Evolutionary conservation across 2,329 filamentous ascomycete genomes (phyloP), one percentile per base, ranked within the genome.

Genomic region (Fusarium verticillioides): DNA sequence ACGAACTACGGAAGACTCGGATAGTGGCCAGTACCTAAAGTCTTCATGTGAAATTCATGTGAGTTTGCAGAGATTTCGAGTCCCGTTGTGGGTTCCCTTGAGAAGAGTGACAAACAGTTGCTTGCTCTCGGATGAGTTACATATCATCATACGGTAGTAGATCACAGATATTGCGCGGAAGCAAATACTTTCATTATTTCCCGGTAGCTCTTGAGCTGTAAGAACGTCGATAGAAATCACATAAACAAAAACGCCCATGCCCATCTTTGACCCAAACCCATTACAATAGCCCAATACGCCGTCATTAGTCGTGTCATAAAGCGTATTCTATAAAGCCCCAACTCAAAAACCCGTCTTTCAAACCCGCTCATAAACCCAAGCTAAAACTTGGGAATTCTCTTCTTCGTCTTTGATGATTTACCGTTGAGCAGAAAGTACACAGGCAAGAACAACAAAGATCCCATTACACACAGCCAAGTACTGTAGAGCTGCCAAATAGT

Each of bases 381-480:
- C 54, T 70, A 73, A 49, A 74, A 59, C 43, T 69, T 72, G 7
- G 69, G 63, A 21, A 61, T 34, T n/a, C 37, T 72, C n/a, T 60
- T 71, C 50, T 50, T 74, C 11, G 72, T 50, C 50, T 63, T 75
- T 0, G 72, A 52, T 1, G 72, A 43, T 7, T 52, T 57, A 1
- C 72, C 61, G 10, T 83, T 83, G 37, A 82, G 30, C 2, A 81
- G 60, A 26, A 80, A 74, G 28, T 80, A 83, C n/a, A 83, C 39
- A 2, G 82, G 82, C 36, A 82, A 60, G 8, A 83, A 76, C 50
- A 87, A 64, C 3, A 90, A 85, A 1, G 81, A 82, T 0, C 90
- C 90, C 2, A 92, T 3, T 3, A 93, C 83, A 73, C 93, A 96
- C 8, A 93, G 78, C 7, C 88, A 69, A 0, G 93, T 92, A 7